Percentiles rank a stretch among this genome's conserved stretches.
Evolutionary conservation across 208 protist genomes (phyloP).

Genomic region (Zelonia costaricensis): DNA sequence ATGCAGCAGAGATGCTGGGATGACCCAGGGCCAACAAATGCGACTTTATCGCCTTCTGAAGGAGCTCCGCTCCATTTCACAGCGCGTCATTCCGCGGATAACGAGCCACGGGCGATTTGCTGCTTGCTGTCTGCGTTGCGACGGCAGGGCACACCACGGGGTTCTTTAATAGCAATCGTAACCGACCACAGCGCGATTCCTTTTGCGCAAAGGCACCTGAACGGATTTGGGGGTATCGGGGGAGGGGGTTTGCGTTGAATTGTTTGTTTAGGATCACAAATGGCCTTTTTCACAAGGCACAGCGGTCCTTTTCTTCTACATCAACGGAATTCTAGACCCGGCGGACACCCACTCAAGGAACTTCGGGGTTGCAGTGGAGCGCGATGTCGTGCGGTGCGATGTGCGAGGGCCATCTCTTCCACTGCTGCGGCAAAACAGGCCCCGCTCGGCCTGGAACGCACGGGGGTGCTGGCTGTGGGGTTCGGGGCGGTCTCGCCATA

Average conservation of each 20-base stretch:
- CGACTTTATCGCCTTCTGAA: not conserved
- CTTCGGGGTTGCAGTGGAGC: not conserved
- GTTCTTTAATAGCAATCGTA: not conserved
- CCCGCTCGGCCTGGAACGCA: not conserved
- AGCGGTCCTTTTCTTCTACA: not conserved
- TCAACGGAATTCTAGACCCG: not conserved
- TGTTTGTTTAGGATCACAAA: not conserved
- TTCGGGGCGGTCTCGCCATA: too few relatives aligned
- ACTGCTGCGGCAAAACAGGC: not conserved
- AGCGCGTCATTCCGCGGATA: conserved; percentile 1
- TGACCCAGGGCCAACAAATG: not conserved
- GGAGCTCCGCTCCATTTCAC: not conserved
- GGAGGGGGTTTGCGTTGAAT: conserved; percentile 4
- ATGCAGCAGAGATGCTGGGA: not conserved
- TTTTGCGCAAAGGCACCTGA: not conserved
- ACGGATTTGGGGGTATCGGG: conserved; percentile 15
- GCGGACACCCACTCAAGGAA: not conserved
- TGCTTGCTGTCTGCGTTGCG: not conserved
- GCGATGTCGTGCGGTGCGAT: not conserved
- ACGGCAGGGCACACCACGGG: not conserved
- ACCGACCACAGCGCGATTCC: conserved; percentile 1
- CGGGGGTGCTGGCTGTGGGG: too few relatives aligned
- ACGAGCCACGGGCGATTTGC: not conserved
- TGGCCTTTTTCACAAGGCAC: not conserved
- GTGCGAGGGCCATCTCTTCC: not conserved